These are phyloP conservation scores for Candida caryicola DNA, from an alignment of 805 yeast species.

Conservation along the genomic window DNA sequence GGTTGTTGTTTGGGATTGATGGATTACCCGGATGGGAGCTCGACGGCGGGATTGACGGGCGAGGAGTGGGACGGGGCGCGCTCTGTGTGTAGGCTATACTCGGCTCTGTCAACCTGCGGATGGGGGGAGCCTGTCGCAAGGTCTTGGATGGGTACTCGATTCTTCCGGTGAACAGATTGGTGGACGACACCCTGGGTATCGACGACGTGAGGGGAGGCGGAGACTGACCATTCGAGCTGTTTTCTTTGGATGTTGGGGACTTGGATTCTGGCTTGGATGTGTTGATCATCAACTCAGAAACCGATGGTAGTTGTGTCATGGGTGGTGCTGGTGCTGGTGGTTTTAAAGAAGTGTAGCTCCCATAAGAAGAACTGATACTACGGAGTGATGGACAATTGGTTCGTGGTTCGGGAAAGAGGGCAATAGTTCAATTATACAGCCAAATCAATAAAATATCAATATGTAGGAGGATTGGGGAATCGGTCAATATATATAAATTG, in stretches of 20 bases:
- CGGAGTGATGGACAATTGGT: too few relatives aligned
- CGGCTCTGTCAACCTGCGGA: slow-evolving; percentile 16
- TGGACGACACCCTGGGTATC: slow-evolving; percentile 12
- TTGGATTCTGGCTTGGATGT: slow-evolving; percentile 9
- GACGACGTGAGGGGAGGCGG: slow-evolving; percentile 8
- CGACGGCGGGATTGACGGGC: too few relatives aligned
- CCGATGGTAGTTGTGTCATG: slow-evolving; percentile 25
- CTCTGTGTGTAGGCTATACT: slow-evolving; percentile 6
- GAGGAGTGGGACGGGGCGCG: neutral
- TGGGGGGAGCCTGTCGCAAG: slow-evolving; percentile 11
- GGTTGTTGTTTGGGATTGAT: too few relatives aligned
- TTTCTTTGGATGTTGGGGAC: slow-evolving; percentile 1
- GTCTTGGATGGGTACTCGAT: slow-evolving; percentile 3
- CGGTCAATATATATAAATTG: neutral
- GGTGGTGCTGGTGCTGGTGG: neutral
- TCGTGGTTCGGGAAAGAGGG: neutral
- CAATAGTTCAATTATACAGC: neutral
- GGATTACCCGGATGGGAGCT: slow-evolving; percentile 1
- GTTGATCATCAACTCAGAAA: slow-evolving; percentile 22
- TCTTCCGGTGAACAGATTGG: slow-evolving; percentile 5
- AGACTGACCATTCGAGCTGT: neutral
- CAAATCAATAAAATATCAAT: neutral
- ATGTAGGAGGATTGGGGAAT: neutral
- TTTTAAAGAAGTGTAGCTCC: neutral
- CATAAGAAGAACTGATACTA: too few relatives aligned